Base-by-base conservation (phyloP, 129 eudicot species). In the Tagetes patula region DNA sequence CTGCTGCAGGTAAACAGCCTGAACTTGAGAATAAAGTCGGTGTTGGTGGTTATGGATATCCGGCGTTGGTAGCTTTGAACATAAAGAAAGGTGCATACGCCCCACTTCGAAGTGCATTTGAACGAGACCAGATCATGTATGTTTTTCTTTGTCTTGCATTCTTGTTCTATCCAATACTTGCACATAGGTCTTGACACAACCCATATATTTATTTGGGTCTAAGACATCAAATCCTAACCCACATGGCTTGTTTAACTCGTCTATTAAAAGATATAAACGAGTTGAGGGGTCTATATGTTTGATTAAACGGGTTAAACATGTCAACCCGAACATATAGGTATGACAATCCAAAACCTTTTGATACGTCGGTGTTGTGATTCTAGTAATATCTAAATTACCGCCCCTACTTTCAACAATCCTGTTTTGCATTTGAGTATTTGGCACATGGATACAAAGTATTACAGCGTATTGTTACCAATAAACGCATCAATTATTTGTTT, bases 31-130 rank as follows among this genome's bases (percentile, higher is more conserved):
- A 82, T 79, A 83, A 86, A 50, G 96, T 93, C 1, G 96, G 96
- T 33, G 98, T 93, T 59, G 98, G 98, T 36, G 98, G 98, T 50
- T 93, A 93, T 46, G 98, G 98, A 7, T 93, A 90, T 81, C 98
- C 98, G 2, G 98, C 98, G 55, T 63, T 93, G 88, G 82, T 90
- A 11, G 98, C 96, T 61, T 86, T 93, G 20, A 93, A 93, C 76
- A 50, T 85, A 52, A 93, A 93, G 82, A 93, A 93, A 77, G 85
- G 85, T 69, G 96, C 84, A 36, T 93, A 87, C 46, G 91, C 93
- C 36, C 93, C 98, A 65, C 96, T 90, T 34, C 81, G 86, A 75
- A 77, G 96, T 20, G 96, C 98, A 48, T 93, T 90, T 73, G 86
- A 86, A 69, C 86, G 46, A 14, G 96, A 93, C 37, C 98, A 87